Percentiles rank a stretch among this genome's conserved stretches.
phyloP scores from a whole-genome alignment of 2,329 filamentous ascomycete species.

The Sordariomycetes sp. region DNA sequence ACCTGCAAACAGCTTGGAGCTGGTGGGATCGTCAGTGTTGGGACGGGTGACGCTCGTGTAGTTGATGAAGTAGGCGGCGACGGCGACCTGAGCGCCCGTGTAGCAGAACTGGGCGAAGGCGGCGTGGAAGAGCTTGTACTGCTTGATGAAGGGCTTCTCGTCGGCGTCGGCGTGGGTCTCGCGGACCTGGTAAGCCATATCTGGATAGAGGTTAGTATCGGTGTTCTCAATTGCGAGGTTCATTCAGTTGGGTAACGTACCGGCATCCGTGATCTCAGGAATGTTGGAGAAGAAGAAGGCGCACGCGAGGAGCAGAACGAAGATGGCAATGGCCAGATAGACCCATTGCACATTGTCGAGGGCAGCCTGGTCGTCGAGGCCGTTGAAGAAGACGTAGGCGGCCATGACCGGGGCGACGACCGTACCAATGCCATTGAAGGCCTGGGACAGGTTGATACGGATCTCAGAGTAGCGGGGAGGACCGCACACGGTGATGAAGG shows the following conservation, averaged over 20 bases:
- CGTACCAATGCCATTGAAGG: constrained; percentile 67
- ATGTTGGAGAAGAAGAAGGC: constrained; percentile 61
- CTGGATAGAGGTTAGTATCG: constrained; percentile 21
- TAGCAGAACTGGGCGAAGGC: constrained; percentile 73
- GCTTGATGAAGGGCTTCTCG: constrained; percentile 56
- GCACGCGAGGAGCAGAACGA: constrained; percentile 56
- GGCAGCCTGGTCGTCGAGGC: constrained; percentile 43
- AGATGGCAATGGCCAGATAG: constrained; percentile 63
- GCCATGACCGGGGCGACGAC: constrained; percentile 55
- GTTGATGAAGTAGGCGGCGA: constrained; percentile 65
- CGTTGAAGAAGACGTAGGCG: constrained; percentile 65
- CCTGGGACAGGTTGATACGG: constrained; percentile 68
- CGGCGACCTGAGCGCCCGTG: constrained; percentile 60
- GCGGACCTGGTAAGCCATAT: constrained; percentile 54
- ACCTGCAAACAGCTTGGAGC: constrained; percentile 61
- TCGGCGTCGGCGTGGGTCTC: constrained; percentile 43
- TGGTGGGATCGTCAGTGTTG: constrained; percentile 38
- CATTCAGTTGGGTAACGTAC: constrained; percentile 11
- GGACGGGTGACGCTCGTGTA: constrained; percentile 54
- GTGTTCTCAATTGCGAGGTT: neutral
- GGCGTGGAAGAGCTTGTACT: constrained; percentile 69
- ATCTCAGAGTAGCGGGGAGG: constrained; percentile 65
- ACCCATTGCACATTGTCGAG: constrained; percentile 67
- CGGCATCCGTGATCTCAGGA: constrained; percentile 56
- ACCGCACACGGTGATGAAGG: constrained; percentile 53